Base-by-base conservation (phyloP, 495 filamentous ascomycete species). In the Astrothelium subdiscretum region DNA sequence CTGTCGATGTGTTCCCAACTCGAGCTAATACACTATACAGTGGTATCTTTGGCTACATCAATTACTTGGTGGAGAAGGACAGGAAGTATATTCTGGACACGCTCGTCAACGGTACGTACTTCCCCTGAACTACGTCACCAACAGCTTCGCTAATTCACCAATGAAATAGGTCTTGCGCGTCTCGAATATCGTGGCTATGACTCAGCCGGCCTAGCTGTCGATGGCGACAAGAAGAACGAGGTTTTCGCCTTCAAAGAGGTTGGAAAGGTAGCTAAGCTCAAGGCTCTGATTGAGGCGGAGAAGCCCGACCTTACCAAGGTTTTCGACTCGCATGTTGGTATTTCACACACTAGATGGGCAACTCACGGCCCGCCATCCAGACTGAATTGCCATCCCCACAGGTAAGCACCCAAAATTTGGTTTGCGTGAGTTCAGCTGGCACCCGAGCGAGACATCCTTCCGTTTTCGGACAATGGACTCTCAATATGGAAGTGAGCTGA, bases 11-110 rank as follows among this genome's bases (percentile, higher is more conserved):
- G 35, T 38, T 6, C 15, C 8, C 35, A 15, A 38, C 22, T 26
- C 12, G 8, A 20, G 24, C 48, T 54, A 2, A 54, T 24, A 27
- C 8, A 8, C 5, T 3, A 8, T 8, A 63, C 67, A 97, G 94
- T 86, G 94, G 94, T 75, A 98, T 98, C 75, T 97, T 97, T 79
- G 94, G 94, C 66, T 98, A 98, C 80, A 89, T 97, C 77, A 96
- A 86, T 72, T 86, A 86, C 77, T 77, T 90, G 71, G 90, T 97
- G 68, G 94, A 97, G 80, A 96, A 95, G 82, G 94, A 97, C 77
- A 83, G 95, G 70, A 90, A 87, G 73, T 91, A 85, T 79, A 94
- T 98, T 73, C 81, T 98, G 71, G 87, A 95, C 69, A 97, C 92
- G 42, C 84, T 98, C 65, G 89, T 97, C 73, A 96, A 96, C 81